Percentiles rank a stretch among this genome's conserved stretches.
These are phyloP conservation scores for Rubia tinctorum DNA, from an alignment of 305 asterid genomes.

Conservation along the genomic window DNA sequence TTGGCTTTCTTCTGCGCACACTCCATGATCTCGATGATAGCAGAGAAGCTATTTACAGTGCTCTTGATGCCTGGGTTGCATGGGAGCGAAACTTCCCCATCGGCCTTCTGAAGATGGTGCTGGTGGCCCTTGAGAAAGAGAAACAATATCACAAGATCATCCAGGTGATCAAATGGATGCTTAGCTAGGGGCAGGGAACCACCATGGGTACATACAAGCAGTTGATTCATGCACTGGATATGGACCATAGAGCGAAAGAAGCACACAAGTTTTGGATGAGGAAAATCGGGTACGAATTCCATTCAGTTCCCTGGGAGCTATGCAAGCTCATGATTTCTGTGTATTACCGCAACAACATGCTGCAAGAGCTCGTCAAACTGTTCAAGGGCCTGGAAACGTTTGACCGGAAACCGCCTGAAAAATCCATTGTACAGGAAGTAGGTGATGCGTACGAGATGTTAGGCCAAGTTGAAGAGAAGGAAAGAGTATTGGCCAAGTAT, in stretches of 20 bases:
- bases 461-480: constrained; percentile 69
- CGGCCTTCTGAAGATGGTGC: constrained; percentile 56
- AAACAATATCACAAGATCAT: constrained; percentile 80
- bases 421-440: constrained; percentile 65
- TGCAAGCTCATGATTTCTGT: constrained; percentile 5
- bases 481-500: constrained; percentile 62
- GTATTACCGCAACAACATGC: constrained; percentile 2
- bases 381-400: constrained; percentile 43
- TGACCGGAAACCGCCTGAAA: constrained; percentile 82
- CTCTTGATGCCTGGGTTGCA: constrained; percentile 94
- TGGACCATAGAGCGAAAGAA: constrained; percentile 73
- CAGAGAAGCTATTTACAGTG: constrained; percentile 60
- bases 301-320: constrained; percentile 3
- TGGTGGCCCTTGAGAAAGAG: constrained; percentile 73
- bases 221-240: constrained; percentile 78
- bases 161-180: constrained; percentile 94
- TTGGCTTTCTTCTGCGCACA: constrained; percentile 42
- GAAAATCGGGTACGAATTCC: constrained; percentile 1
- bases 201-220: constrained; percentile 81
- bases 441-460: constrained; percentile 74
- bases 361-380: not conserved
- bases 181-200: constrained; percentile 92
- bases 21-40: constrained; percentile 56
- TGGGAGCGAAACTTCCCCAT: constrained; percentile 85
- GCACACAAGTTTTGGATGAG: constrained; percentile 67